Conservation (phyloP, 169 alveolate genomes). For the Cystoisospora suis region DNA sequence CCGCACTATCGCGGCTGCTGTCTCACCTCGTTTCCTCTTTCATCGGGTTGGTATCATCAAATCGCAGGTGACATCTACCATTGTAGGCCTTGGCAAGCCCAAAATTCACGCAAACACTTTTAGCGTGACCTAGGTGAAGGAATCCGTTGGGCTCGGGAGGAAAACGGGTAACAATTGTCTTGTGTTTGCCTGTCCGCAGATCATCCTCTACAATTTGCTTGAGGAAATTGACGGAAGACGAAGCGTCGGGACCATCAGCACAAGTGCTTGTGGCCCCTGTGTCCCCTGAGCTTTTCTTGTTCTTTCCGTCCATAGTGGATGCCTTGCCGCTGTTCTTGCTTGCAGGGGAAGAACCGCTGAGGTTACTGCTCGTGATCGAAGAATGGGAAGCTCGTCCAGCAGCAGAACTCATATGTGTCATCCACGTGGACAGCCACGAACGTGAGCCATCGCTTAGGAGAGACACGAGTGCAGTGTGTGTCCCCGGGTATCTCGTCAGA, state of each 20-base stretch:
- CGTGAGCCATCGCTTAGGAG: too few relatives aligned
- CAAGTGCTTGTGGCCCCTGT: not conserved
- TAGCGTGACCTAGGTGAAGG: conserved; percentile 99
- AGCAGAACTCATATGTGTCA: not conserved
- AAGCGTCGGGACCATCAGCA: conserved; percentile 18
- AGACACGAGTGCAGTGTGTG: not conserved
- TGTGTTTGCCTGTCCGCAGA: conserved; percentile 54
- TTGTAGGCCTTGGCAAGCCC: conserved; percentile 92
- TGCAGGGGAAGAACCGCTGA: not conserved
- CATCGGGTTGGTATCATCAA: conserved; percentile 99
- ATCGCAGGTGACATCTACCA: conserved; percentile 95
- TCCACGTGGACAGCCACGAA: not conserved
- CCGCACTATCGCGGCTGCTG: not conserved
- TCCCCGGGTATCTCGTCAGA: not conserved
- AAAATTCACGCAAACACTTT: conserved; percentile 96
- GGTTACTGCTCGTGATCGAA: not conserved
- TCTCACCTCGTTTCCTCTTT: conserved; percentile 92
- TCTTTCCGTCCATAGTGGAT: too few relatives aligned
- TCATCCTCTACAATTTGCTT: conserved; percentile 50
- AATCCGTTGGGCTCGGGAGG: conserved; percentile 99
- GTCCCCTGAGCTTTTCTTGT: too few relatives aligned
- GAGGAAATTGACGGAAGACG: conserved; percentile 39
- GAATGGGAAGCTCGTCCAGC: not conserved
- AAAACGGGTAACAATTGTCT: conserved; percentile 88
- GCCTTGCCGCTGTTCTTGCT: not conserved